phyloP scores from a whole-genome alignment of 2,329 filamentous ascomycete species.

The Colletotrichum magnum region DNA sequence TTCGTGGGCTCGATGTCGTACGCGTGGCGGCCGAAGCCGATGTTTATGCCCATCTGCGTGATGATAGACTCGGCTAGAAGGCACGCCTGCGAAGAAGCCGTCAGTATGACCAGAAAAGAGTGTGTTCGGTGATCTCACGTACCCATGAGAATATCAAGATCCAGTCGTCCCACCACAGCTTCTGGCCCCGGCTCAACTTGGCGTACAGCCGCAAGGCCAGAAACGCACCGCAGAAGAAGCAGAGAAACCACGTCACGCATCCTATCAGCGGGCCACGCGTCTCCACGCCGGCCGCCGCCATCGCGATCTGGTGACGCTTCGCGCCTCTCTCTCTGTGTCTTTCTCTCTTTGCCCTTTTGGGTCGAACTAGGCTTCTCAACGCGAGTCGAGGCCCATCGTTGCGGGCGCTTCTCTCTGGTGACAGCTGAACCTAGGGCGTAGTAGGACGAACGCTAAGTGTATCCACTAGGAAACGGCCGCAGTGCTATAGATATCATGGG shows the following conservation, averaged over 20 bases:
- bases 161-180: constrained; percentile 46
- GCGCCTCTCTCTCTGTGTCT: too few relatives aligned
- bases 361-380: not conserved
- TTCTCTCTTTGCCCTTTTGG: not conserved
- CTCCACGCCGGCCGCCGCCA: constrained; percentile 13
- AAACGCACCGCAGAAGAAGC: constrained; percentile 41
- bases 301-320: not conserved
- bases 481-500: not conserved
- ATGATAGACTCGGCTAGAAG: constrained; percentile 35
- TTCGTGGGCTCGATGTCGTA: constrained; percentile 33
- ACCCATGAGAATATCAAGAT: constrained; percentile 46
- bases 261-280: constrained; percentile 24
- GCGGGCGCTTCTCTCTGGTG: not conserved
- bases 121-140: constrained; percentile 9
- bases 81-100: not conserved
- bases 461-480: not conserved
- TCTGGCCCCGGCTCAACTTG: constrained; percentile 39
- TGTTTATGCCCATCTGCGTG: constrained; percentile 38
- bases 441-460: not conserved
- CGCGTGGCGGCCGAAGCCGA: constrained; percentile 42
- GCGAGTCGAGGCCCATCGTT: constrained; percentile 9
- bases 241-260: constrained; percentile 49
- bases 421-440: not conserved
- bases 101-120: not conserved
- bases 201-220: constrained; percentile 44